A percentile compares a stretch with the other conserved stretches of the same genome.
Evolutionary conservation across 106 monocot species (phyloP).

Genomic region (Acanthochlamys bracteata): DNA sequence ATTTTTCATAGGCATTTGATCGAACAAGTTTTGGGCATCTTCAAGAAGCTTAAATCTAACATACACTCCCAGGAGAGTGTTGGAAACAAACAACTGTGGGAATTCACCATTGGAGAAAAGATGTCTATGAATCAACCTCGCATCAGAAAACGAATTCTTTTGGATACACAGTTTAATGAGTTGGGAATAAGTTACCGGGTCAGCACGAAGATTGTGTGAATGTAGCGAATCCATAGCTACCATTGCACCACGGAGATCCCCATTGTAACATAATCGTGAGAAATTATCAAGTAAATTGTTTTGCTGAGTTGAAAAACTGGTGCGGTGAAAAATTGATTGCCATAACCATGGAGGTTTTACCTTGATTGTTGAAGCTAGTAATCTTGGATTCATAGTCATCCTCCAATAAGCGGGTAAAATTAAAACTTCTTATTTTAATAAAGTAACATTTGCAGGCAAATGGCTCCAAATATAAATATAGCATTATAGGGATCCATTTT

Average conservation of each 20-base stretch:
- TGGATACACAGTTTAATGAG: conserved; percentile 51
- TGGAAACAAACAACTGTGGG: conserved; percentile 39
- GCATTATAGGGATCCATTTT: too few relatives aligned
- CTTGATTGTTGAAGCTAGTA: too few relatives aligned
- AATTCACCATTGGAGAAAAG: conserved; percentile 10
- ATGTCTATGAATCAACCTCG: conserved; percentile 46
- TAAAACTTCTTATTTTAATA: too few relatives aligned
- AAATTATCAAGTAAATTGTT: conserved; percentile 17
- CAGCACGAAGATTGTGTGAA: conserved; percentile 19
- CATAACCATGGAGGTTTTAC: neutral
- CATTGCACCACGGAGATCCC: conserved; percentile 46
- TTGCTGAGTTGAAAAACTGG: neutral
- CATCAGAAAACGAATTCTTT: conserved; percentile 13
- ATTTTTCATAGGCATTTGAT: conserved; percentile 42
- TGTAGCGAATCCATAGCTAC: conserved; percentile 31
- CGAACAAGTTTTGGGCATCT: conserved; percentile 54
- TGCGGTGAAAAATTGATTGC: neutral
- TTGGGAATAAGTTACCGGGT: conserved; percentile 41
- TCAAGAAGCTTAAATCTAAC: conserved; percentile 38
- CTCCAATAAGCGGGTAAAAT: too few relatives aligned
- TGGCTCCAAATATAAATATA: too few relatives aligned
- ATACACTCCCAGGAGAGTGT: conserved; percentile 47
- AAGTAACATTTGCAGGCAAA: too few relatives aligned
- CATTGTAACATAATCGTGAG: conserved; percentile 26
- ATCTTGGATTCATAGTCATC: too few relatives aligned